Conservation (phyloP, 352 stramenopile genomes). For the Phytophthora multivora region DNA sequence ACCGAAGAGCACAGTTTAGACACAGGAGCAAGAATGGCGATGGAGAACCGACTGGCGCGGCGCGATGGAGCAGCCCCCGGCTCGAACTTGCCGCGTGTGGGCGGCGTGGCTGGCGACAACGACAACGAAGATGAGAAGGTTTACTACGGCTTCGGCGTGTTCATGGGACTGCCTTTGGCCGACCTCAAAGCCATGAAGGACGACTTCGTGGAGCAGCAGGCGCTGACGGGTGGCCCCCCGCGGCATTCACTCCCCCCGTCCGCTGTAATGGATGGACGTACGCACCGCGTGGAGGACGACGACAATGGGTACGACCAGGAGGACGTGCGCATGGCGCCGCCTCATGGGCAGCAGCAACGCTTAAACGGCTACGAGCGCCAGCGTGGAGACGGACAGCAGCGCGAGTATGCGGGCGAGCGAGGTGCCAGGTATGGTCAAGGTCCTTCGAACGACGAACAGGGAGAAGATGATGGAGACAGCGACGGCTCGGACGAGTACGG, state of each 20-base stretch:
- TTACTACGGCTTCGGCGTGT: constrained; percentile 90
- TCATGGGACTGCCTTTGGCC: constrained; percentile 85
- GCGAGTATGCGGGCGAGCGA: constrained; percentile 21
- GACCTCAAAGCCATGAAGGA: constrained; percentile 88
- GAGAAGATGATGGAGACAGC: constrained; percentile 43
- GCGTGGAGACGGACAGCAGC: constrained; percentile 11
- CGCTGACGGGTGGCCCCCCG: constrained; percentile 18
- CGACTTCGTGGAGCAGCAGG: constrained; percentile 74
- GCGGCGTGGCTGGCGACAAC: constrained; percentile 51
- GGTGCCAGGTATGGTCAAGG: constrained; percentile 18
- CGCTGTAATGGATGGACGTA: constrained; percentile 14
- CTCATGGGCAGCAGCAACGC: constrained; percentile 15
- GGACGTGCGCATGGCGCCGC: constrained; percentile 19
- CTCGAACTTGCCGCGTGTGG: constrained; percentile 22
- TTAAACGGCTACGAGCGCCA: constrained; percentile 23
- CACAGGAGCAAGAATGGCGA: constrained; percentile 9
- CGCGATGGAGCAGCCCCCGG: constrained; percentile 18
- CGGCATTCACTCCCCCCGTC: constrained; percentile 14
- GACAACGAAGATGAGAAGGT: constrained; percentile 85
- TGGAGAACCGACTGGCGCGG: constrained; percentile 53
- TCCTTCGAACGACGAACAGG: constrained; percentile 7
- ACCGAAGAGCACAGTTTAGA: constrained; percentile 15
- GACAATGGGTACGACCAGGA: constrained; percentile 29
- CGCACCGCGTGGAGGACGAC: constrained; percentile 30
- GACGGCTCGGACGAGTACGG: constrained; percentile 66